Evolutionary conservation across 805 yeast species (phyloP).

Genomic region (Saccharomycopsis fodiens): DNA sequence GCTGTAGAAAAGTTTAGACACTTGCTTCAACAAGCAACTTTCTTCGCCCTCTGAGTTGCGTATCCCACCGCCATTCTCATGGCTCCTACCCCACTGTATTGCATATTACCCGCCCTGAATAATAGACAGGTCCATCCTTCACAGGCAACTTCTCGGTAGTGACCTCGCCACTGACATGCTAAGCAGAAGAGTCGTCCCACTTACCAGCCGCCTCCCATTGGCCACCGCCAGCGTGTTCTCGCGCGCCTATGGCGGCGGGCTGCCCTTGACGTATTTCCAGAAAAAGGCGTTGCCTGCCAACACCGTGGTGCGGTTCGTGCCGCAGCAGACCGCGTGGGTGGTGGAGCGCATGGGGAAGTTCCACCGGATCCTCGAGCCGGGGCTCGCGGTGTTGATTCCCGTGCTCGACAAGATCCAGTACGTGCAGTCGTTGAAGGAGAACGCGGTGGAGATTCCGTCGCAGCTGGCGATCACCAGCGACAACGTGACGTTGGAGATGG

Average conservation of each 20-base stretch:
- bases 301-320: slow-evolving; percentile 70
- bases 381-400: slow-evolving; percentile 67
- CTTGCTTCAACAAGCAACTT: no score
- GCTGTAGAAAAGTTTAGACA: no score
- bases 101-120: background rate
- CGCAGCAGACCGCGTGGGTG: slow-evolving; percentile 87
- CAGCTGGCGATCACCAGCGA: slow-evolving; percentile 84
- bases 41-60: no score
- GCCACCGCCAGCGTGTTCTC: background rate
- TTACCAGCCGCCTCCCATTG: background rate
- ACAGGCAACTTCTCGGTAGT: background rate
- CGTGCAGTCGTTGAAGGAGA: slow-evolving; percentile 75
- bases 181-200: background rate
- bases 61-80: no score
- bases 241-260: background rate
- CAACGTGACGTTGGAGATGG: slow-evolving; percentile 77
- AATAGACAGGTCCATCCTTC: background rate
- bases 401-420: slow-evolving; percentile 69
- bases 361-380: slow-evolving; percentile 62
- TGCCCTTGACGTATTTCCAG: slow-evolving; percentile 47
- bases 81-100: no score
- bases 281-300: slow-evolving; percentile 59
- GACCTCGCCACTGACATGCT: background rate
- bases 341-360: slow-evolving; percentile 90
- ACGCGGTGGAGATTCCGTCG: slow-evolving; percentile 77